Conservation (phyloP, 1,284 basidiomycete genomes). For the Bondarzewia mesenterica region DNA sequence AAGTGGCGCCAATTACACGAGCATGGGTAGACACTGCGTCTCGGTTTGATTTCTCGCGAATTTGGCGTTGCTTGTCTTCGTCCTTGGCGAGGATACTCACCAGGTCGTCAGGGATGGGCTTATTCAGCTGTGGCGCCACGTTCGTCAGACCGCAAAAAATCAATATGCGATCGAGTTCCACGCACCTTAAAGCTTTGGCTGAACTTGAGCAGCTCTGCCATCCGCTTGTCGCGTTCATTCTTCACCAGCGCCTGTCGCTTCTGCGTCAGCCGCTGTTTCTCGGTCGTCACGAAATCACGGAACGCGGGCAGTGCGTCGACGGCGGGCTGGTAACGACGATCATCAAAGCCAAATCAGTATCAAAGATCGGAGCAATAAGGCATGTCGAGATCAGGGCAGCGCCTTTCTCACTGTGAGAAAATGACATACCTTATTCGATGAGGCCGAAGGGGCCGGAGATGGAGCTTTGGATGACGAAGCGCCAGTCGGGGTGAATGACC, state of each 20-base stretch:
- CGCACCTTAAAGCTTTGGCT: slow-evolving; percentile 86
- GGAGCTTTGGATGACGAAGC: slow-evolving; percentile 35
- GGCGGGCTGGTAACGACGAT: slow-evolving; percentile 35
- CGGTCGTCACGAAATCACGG: slow-evolving; percentile 84
- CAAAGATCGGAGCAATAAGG: background rate
- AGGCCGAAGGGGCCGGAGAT: slow-evolving; percentile 34
- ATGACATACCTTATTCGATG: slow-evolving; percentile 14
- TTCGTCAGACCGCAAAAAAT: background rate
- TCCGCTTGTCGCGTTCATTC: slow-evolving; percentile 88
- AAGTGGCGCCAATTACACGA: slow-evolving; percentile 51
- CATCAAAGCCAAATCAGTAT: background rate
- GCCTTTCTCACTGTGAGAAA: background rate
- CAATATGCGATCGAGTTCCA: background rate
- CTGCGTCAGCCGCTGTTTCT: slow-evolving; percentile 82
- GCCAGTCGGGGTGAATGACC: slow-evolving; percentile 24
- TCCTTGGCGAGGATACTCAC: slow-evolving; percentile 90
- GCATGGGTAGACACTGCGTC: slow-evolving; percentile 61
- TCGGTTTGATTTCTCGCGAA: slow-evolving; percentile 66
- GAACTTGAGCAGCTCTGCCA: slow-evolving; percentile 90
- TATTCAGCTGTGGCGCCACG: slow-evolving; percentile 60
- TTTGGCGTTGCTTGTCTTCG: slow-evolving; percentile 77
- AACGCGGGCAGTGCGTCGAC: slow-evolving; percentile 72
- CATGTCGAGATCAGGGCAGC: background rate
- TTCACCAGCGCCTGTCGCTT: slow-evolving; percentile 87
- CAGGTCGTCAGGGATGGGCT: slow-evolving; percentile 90